Conservation (phyloP, 495 filamentous ascomycete species). For the Penicillium roqueforti region DNA sequence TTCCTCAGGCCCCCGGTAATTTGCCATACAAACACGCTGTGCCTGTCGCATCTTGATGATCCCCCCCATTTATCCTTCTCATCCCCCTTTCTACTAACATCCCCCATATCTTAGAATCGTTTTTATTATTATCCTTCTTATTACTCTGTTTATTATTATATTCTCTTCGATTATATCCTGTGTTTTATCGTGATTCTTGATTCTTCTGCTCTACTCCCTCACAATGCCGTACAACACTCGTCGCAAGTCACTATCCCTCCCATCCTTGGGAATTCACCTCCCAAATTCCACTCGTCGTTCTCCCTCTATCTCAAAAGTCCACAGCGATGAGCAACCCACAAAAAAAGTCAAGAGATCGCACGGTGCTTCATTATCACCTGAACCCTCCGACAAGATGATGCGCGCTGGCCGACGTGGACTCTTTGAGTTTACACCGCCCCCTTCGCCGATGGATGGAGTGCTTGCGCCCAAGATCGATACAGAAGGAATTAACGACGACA, state of each 20-base stretch:
- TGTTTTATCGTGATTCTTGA: slow-evolving; percentile 13
- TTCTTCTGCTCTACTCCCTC: slow-evolving; percentile 5
- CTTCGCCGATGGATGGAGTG: slow-evolving; percentile 62
- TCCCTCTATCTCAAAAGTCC: slow-evolving; percentile 54
- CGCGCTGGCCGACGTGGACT: slow-evolving; percentile 44
- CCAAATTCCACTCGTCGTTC: slow-evolving; percentile 73
- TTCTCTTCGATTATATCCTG: slow-evolving; percentile 28
- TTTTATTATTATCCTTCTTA: slow-evolving; percentile 23
- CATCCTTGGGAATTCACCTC: slow-evolving; percentile 87
- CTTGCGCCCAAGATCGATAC: slow-evolving; percentile 69
- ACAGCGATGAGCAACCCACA: slow-evolving; percentile 56
- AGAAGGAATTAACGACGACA: slow-evolving; percentile 88
- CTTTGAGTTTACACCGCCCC: slow-evolving; percentile 78
- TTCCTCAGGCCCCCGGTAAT: slow-evolving; percentile 27
- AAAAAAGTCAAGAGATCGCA: slow-evolving; percentile 89
- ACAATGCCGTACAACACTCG: slow-evolving; percentile 97
- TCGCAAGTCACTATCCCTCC: slow-evolving; percentile 91
- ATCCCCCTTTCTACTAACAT: slow-evolving; percentile 12
- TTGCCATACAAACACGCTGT: slow-evolving; percentile 17
- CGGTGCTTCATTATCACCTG: slow-evolving; percentile 51
- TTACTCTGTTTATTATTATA: slow-evolving; percentile 19
- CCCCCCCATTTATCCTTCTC: slow-evolving; percentile 7
- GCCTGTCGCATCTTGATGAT: slow-evolving; percentile 23
- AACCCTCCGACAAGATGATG: slow-evolving; percentile 38
- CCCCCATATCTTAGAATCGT: slow-evolving; percentile 16